These are phyloP conservation scores for Paramecium biaurelia DNA, from an alignment of 73 alveolate species.

Conservation along the genomic window DNA sequence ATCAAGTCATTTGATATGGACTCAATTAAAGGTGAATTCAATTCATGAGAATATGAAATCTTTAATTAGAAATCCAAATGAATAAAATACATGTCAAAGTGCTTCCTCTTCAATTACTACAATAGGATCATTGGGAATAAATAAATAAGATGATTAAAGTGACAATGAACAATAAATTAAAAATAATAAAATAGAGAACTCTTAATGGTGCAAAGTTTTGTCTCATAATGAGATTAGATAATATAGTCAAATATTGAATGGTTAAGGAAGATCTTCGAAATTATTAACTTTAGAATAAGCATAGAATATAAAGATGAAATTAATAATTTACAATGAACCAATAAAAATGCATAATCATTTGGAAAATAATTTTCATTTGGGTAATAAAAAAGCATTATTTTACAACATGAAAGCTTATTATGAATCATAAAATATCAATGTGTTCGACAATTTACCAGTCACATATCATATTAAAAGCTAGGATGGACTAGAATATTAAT, in stretches of 20 bases:
- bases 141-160: slow-evolving; percentile 54
- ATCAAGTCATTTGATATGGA: slow-evolving; percentile 82
- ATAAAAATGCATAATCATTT: slow-evolving; percentile 70
- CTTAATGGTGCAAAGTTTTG: background rate
- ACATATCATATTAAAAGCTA: slow-evolving; percentile 79
- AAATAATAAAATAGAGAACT: background rate
- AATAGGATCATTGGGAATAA: background rate
- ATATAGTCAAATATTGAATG: background rate
- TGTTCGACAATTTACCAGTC: slow-evolving; percentile 74
- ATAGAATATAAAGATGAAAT: background rate
- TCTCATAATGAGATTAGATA: background rate
- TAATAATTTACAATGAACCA: background rate
- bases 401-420: slow-evolving; percentile 83
- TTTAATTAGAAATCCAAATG: slow-evolving; percentile 34
- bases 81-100: background rate
- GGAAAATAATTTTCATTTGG: slow-evolving; percentile 78
- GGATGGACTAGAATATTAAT: slow-evolving; percentile 53
- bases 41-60: slow-evolving; percentile 29
- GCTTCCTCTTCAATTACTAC: slow-evolving; percentile 3
- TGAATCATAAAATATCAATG: slow-evolving; percentile 70
- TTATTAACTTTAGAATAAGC: slow-evolving; percentile 24
- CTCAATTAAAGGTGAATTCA: slow-evolving; percentile 72
- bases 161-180: slow-evolving; percentile 5
- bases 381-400: slow-evolving; percentile 84
- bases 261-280: background rate